Conservation (phyloP, 805 yeast species). For the Barnettozyma sucrosica region DNA sequence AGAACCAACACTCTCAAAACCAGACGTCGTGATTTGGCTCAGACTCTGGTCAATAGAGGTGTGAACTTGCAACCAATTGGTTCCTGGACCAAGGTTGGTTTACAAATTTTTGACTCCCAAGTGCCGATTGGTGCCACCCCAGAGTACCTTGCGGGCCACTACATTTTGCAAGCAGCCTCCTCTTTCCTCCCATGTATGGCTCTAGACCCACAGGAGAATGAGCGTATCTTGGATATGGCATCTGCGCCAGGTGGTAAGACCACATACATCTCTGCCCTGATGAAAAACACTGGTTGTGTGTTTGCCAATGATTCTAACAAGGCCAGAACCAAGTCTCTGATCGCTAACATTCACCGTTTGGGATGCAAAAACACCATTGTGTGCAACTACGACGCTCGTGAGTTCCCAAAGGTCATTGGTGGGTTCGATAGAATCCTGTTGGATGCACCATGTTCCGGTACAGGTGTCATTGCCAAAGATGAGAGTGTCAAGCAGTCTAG, state of each 20-base stretch:
- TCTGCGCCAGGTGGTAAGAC: constrained; percentile 99
- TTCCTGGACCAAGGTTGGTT: constrained; percentile 96
- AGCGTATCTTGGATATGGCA: constrained; percentile 96
- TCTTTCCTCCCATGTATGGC: constrained; percentile 98
- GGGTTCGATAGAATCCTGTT: constrained; percentile 92
- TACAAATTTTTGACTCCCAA: constrained; percentile 95
- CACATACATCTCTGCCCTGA: constrained; percentile 87
- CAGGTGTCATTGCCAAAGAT: constrained; percentile 98
- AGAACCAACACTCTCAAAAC: constrained; percentile 96
- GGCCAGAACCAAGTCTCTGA: constrained; percentile 90
- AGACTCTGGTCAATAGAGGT: constrained; percentile 90
- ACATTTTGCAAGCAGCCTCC: constrained; percentile 96
- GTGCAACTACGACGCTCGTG: constrained; percentile 96
- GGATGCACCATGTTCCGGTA: constrained; percentile 99
- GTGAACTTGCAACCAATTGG: constrained; percentile 97
- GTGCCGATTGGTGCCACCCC: constrained; percentile 99
- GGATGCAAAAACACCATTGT: constrained; percentile 97
- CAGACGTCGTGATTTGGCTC: constrained; percentile 93
- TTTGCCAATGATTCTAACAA: constrained; percentile 97
- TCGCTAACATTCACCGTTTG: constrained; percentile 94
- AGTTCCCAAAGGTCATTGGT: constrained; percentile 96
- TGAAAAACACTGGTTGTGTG: constrained; percentile 97
- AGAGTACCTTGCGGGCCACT: constrained; percentile 96
- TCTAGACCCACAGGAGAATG: constrained; percentile 92
- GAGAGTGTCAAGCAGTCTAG: constrained; percentile 89